Percentiles rank a stretch among this genome's conserved stretches.
Conservation (phyloP, 164 flowering plant genomes). For the Macadamia integrifolia region DNA sequence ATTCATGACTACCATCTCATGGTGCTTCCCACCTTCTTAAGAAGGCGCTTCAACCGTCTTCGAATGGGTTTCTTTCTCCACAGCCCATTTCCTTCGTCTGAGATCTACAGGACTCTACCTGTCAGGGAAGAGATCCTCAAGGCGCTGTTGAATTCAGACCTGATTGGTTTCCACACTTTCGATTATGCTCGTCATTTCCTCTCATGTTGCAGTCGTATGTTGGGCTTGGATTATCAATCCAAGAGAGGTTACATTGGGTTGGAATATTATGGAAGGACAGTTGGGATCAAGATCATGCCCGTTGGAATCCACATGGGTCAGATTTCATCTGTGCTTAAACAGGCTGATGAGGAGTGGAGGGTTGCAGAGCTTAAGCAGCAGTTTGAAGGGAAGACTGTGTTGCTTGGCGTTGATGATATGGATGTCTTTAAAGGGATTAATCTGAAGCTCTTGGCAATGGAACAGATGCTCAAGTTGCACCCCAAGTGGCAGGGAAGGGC, state of each 20-base stretch:
- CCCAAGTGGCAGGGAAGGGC: slow-evolving; percentile 73
- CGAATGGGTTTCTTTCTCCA: slow-evolving; percentile 77
- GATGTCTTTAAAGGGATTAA: slow-evolving; percentile 77
- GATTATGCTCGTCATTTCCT: slow-evolving; percentile 89
- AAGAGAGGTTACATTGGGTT: slow-evolving; percentile 75
- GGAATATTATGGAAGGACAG: slow-evolving; percentile 71
- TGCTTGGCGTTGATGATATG: slow-evolving; percentile 82
- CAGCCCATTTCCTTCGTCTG: slow-evolving; percentile 78
- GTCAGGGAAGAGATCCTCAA: slow-evolving; percentile 73
- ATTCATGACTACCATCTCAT: slow-evolving; percentile 81
- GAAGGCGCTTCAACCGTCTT: slow-evolving; percentile 51
- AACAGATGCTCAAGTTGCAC: slow-evolving; percentile 57
- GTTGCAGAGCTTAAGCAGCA: slow-evolving; percentile 58
- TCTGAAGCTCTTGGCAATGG: slow-evolving; percentile 76
- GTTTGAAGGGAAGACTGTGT: slow-evolving; percentile 63
- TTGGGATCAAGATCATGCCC: slow-evolving; percentile 77
- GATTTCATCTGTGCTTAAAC: slow-evolving; percentile 52
- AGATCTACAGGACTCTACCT: slow-evolving; percentile 70
- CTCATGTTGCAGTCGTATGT: slow-evolving; percentile 78
- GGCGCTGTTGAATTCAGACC: slow-evolving; percentile 58
- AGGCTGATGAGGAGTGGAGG: slow-evolving; percentile 59
- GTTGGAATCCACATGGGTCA: slow-evolving; percentile 78
- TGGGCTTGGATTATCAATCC: slow-evolving; percentile 74
- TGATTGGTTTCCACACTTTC: slow-evolving; percentile 80
- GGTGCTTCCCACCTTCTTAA: slow-evolving; percentile 71